Base-by-base conservation (phyloP, 2,329 filamentous ascomycete species). In the Capronia epimyces region DNA sequence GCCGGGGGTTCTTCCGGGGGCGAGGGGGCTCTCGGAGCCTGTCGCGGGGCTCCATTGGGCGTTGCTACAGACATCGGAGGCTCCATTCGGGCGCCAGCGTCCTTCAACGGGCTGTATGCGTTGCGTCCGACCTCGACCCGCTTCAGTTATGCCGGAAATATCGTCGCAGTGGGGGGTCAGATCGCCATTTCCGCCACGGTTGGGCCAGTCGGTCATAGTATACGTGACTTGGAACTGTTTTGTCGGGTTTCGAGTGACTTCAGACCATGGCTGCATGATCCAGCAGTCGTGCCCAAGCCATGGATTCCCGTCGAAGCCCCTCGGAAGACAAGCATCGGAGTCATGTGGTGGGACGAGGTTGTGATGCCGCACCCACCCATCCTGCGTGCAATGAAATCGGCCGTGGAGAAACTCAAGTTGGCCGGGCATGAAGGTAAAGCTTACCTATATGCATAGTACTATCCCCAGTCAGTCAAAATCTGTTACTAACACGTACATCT, bases 291-390 rank as follows among this genome's bases (percentile, higher is more conserved):
- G 3, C 75, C 75, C 0, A 72, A 80, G 2, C 74, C 76, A 0
- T 82, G 78, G 78, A 65, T 71, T 8, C 4, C 20, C 6, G 22
- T 21, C 5, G 15, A 34, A 18, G 71, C 9, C 64, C 34, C 36
- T 5, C 64, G 37, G 13, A 53, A 49, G 29, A 64, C 86, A 16
- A 76, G 69, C 31, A 69, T 87, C 47, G 83, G 71, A 3, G 75
- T 87, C 21, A 72, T 86, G 66, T 81, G 76, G 75, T 71, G 82
- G 64, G 84, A 87, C 62, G 79, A 75, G 9, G 71, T 81, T 43
- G 82, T 85, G 2, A 71, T 41, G 43, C 83, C 84, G 0, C 84
- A 86, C 44, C 83, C 84, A 1, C 84, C 83, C 0, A 73, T 87
- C 2, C 67, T 71, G 0, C 66, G 65, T 6, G 57, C 80, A 1